Evolutionary conservation across 768 basidiomycete genomes (phyloP), one percentile per base, ranked within the genome.

Genomic region (Suillus subaureus): DNA sequence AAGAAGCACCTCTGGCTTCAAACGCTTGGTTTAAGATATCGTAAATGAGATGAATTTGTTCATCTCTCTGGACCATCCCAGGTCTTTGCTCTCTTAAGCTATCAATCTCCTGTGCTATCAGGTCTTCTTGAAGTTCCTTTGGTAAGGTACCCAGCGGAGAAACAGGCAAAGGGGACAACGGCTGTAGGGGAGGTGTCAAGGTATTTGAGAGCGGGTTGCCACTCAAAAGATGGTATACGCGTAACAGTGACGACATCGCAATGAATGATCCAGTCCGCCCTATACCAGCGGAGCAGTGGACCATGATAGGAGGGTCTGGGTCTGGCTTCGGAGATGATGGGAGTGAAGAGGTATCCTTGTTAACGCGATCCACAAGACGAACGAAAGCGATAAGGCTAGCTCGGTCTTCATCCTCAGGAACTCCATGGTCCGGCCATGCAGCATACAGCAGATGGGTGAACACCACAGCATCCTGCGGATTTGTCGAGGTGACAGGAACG

Each of bases 261-360:
- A 96, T 91, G 77, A 94, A 94, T 7, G 93, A 85, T 21, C 94
- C 94, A 5, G 94, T 94, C 42, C 94, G 85, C 4, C 94, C 94
- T 65, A 96, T 83, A 5, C 94, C 94, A 1, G 95, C 94, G 33
- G 93, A 94, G 73, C 94, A 96, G 67, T 91, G 87, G 37, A 93
- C 84, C 70, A 96, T 85, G 67, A 92, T 84, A 0, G 93, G 93
- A n/a, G 91, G 90, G 67, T 90, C 88, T 16, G 84, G 79, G 69
- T 89, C 84, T 37, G 70, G 71, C 26, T 71, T 69, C 12, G 67
- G 61, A 12, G 76, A 68, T 31, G 71, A 69, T 15, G 64, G 12
- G n/a, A 42, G 26, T 60, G 42, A 42, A 49, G 79, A 77, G 28
- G 71, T 69, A 67, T 85, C 82, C 66, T 82, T 84, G 75, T 93